Base-by-base conservation (phyloP, 768 basidiomycete species). In the Mycena chlorophos region DNA sequence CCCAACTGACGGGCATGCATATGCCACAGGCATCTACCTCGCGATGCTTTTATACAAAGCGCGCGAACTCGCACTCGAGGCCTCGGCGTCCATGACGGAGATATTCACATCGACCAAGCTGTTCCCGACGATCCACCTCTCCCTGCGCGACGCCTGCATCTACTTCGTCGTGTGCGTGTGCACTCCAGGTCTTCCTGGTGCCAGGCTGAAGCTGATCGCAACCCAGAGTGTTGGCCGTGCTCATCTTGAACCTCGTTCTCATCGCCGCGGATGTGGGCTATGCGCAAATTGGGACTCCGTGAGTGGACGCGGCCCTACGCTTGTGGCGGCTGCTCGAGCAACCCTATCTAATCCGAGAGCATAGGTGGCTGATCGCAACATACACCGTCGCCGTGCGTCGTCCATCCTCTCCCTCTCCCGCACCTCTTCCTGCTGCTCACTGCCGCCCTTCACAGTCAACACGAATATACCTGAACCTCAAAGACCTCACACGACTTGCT, bases 161-260 rank as follows among this genome's bases (percentile, higher is more conserved):
- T 54, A 54, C 48, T 54, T 54, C 31, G 2, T 30, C 2, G 53
- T 54, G 46, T 54, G 29, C 26, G 53, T 40, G 22, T 8, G 20
- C 26, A 22, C 5, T 17, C 31, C 8, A 8, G 17, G 17, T 34
- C 31, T 34, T 8, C 31, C 31, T 34, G 8, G 8, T 34, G 17
- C 17, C 17, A 8, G 17, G 31, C 31, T 34, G 31, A 10, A 16
- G 5, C 43, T 34, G 29, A 45, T 23, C 42, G 28, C 19, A 26
- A 10, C n/a, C n/a, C 12, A 55, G 54, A 23, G 26, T 34, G 31
- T 17, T 34, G 17, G 31, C 31, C 8, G 54, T 42, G 3, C 46
- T 55, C 28, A 38, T 55, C 26, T 48, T 55, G 54, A 55, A 55
- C 54, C 54, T 55, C 37, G 28, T 55, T 17, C 30, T 49, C 4